Base-by-base conservation (phyloP, 2,329 filamentous ascomycete genomes). In the Blastomyces silverae region DNA sequence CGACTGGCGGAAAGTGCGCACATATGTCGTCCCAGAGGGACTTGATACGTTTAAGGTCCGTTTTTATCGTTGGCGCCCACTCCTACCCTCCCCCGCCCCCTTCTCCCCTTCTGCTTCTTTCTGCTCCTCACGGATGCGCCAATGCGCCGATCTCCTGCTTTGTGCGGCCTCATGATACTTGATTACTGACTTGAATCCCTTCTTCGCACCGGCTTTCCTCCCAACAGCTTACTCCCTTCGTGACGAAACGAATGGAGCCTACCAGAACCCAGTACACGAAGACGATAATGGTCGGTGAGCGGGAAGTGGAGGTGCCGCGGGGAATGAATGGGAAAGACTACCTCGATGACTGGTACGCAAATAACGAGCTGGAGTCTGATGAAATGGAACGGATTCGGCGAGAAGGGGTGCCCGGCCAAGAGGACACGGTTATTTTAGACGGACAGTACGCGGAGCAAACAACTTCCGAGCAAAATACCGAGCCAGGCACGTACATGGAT, bases 1-100 rank as follows among this genome's bases (percentile, higher is more conserved):
- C 70, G 89, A 97, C 70, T 96, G 85, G 83, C 79, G 82, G 64
- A 96, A 95, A 79, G 91, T 97, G 73, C 88, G 93, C 77, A 96
- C 92, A 64, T 99, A 92, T 76, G 89, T 90, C 64, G 90, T 90
- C 71, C 92, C 93, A 0, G 78, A 86, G 50, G 82, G 83, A 58
- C 76, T 95, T 66, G 82, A 83, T 31, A 82, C 84, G 6, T 94
- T 90, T 79, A 89, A 89, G 80, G 92, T 94, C 77, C 66, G 69
- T 58, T 53, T 55, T 57, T 17, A 6, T 39, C 28, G 17, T 22
- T n/a, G 39, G n/a, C 17, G 46, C 11, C 50, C 6, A 59, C 28
- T 46, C 62, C 42, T 63, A 69, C 71, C 55, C 70, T 52, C 46
- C 22, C 53, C 1, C 20, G 11, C 8, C 22, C 22, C 50, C 50